Evolutionary conservation across 352 stramenopile species (phyloP), one percentile per base, ranked within the genome.

Genomic region (Plasmopara muralis): DNA sequence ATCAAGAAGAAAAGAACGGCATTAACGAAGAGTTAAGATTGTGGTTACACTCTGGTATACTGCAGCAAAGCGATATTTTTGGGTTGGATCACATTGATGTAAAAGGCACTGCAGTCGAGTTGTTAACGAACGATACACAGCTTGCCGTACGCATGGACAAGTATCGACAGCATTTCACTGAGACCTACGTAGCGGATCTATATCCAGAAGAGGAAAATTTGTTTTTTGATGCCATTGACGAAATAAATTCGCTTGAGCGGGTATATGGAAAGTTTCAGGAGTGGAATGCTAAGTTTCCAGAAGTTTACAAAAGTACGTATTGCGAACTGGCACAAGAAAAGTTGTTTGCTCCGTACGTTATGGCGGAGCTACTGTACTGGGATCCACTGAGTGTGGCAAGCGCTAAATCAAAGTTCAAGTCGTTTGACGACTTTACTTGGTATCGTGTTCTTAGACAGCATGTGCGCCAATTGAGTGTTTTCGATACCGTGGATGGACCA

Each of bases 161-260:
- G 29, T 74, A 57, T 41, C 49, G 47, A 18, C 42, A 61, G 34
- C 59, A 60, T 64, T 75, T 68, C 10, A 49, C 25, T 14, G 66
- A 74, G 20, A 49, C 62, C 2, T 71, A 81, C 16, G 38, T 52
- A 9, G 9, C 60, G 0, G 54, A 75, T 35, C 5, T 4, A 6
- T 10, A 37, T 14, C 47, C 43, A 15, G 16, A 39, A 40, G 47
- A 53, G 6, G 53, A 58, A 37, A 49, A 70, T 57, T 59, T 83
- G 5, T 91, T 89, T 50, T 72, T 59, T 9, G 77, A 90, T 56
- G 70, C 68, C 6, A 70, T 90, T 29, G 76, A 87, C 51, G 80
- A 87, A 10, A 72, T 88, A 37, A 87, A 66, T 49, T 83, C 76
- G 33, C 49, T 91, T 18, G 55, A 70, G 7, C 60, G 57, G n/a